phyloP scores from a whole-genome alignment of 23 red algal genomes.

The Agarophyton chilense region DNA sequence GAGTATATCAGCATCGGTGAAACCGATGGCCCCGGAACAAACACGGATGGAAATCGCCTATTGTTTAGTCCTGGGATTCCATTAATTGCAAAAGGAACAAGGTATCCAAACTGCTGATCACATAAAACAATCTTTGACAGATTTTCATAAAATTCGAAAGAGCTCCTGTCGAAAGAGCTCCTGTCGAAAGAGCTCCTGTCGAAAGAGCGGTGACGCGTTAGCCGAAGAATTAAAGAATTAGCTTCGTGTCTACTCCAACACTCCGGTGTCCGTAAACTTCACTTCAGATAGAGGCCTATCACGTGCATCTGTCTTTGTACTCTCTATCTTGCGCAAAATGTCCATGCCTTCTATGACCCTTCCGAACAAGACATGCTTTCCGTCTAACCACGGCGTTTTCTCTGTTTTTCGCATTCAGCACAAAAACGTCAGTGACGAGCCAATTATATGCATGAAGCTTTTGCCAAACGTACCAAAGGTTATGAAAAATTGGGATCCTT shows the following conservation, averaged over 20 bases:
- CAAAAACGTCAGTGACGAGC: neutral
- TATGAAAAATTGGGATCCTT: constrained; percentile 74
- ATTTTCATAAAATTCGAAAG: too few species aligned
- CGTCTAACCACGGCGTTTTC: constrained; percentile 89
- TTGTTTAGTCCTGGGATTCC: too few species aligned
- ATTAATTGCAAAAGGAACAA: too few species aligned
- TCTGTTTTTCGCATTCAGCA: neutral
- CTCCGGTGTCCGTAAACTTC: constrained; percentile 77
- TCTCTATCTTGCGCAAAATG: constrained; percentile 83
- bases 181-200: too few species aligned
- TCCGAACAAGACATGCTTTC: constrained; percentile 96
- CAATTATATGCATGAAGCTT: neutral
- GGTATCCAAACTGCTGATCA: too few species aligned
- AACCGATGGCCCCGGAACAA: too few species aligned
- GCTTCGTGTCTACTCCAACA: constrained; percentile 10
- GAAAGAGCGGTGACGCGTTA: too few species aligned
- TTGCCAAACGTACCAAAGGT: constrained; percentile 48
- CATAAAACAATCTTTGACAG: too few species aligned
- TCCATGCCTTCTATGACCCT: constrained; percentile 95
- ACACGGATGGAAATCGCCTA: too few species aligned
- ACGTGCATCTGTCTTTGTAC: constrained; percentile 56
- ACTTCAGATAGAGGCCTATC: constrained; percentile 76
- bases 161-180: too few species aligned
- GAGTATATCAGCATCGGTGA: too few species aligned
- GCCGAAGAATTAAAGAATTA: too few species aligned